Evolutionary conservation across 2,329 filamentous ascomycete genomes (phyloP), one percentile per base, ranked within the genome.

Genomic region (Exophiala xenobiotica): DNA sequence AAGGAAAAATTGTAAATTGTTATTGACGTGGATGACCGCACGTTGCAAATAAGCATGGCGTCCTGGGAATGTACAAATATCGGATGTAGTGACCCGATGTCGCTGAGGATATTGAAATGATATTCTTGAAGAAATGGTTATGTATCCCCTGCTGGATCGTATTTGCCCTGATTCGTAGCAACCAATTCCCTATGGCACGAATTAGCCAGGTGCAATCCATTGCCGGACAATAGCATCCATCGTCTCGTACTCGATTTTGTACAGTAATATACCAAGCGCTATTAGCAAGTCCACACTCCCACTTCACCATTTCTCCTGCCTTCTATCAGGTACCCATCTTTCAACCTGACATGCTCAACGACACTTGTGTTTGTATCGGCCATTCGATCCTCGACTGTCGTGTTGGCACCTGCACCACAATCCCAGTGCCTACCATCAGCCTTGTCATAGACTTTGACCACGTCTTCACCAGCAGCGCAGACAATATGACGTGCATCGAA

Each of bases 361-460:
- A 86, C 78, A 11, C 84, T 79, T 5, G 85, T 79, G 49, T 74
- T 78, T 61, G 81, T 83, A 9, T 79, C 82, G 50, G 83, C 79
- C 46, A 87, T 83, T 16, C 83, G 81, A 53, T 85, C 85, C 8
- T 72, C 68, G 3, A 59, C 58, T 5, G 33, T 54, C 6, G 47
- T 45, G 2, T 78, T 79, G 41, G 87, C 82, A 27, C 91, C 92
- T 2, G 90, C 85, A 46, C 93, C 93, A 70, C 91, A 96, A 69
- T 96, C 90, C 93, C 93, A 99, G 70, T 97, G 93, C 55, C 89
- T 78, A 33, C 90, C 90, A 67, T 99, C 93, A 2, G 90, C 86
- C 78, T 97, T 97, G 74, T 99, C 93, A 73, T 97, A 99, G 53
- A 99, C 87, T 74, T 99, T 99, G 62, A 93, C 91, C 19, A 97